Evolutionary conservation across 805 yeast genomes (phyloP).

Genomic region (Saturnispora sanitii): DNA sequence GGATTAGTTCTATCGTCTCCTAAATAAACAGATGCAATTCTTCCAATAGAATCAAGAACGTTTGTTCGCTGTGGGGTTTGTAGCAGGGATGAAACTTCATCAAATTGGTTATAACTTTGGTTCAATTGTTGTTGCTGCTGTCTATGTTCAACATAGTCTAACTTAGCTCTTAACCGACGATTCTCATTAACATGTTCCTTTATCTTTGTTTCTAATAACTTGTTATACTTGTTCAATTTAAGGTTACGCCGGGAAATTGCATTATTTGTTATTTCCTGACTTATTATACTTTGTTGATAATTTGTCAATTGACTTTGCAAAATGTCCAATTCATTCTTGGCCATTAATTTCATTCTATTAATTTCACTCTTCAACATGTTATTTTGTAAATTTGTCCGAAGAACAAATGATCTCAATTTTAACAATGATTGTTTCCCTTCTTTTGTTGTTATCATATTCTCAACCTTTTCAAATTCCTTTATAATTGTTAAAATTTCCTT

Average conservation of each 20-base stretch:
- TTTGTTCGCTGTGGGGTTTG: background rate
- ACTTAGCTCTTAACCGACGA: constrained; percentile 18
- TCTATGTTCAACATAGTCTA: constrained; percentile 10
- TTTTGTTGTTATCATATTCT: background rate
- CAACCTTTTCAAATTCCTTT: constrained; percentile 1
- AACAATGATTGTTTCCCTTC: constrained; percentile 1
- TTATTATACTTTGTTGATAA: constrained; percentile 20
- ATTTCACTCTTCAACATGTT: constrained; percentile 25
- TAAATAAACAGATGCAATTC: constrained; percentile 8
- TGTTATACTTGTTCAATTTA: constrained; percentile 25
- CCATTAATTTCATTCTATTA: constrained; percentile 21
- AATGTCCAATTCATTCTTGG: constrained; percentile 24
- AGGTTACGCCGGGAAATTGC: constrained; percentile 24
- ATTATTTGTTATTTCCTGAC: constrained; percentile 23
- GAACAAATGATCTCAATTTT: constrained; percentile 15
- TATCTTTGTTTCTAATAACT: constrained; percentile 21
- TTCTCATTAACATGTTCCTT: constrained; percentile 23
- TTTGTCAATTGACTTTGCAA: constrained; percentile 21
- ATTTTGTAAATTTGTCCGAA: constrained; percentile 26
- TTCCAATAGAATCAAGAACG: constrained; percentile 1
- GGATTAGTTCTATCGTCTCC: background rate
- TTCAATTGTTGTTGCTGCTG: background rate
- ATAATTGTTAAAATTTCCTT: background rate
- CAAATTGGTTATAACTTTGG: background rate
- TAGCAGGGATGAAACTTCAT: background rate